Percentiles rank a stretch among this genome's conserved stretches.
Conservation (phyloP, 1,139 yeast genomes). For the Arxiozyma telluris region DNA sequence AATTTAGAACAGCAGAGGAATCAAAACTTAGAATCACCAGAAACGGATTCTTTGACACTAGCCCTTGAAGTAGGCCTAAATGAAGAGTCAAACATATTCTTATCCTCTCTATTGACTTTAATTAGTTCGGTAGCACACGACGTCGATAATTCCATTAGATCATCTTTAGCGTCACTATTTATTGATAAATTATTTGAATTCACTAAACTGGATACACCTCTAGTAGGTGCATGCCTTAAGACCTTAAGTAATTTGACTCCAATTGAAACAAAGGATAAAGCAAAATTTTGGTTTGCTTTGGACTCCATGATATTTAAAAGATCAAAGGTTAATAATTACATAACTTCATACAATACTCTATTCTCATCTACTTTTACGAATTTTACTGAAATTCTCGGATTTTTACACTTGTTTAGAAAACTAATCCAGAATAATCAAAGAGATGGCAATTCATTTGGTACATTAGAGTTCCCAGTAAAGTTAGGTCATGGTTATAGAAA, state of each 20-base stretch:
- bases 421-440: conserved; percentile 30
- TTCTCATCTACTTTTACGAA: conserved; percentile 29
- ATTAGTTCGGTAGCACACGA: conserved; percentile 43
- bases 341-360: conserved; percentile 20
- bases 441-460: conserved; percentile 30
- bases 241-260: conserved; percentile 50
- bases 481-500: conserved; percentile 57
- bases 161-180: conserved; percentile 18
- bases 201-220: conserved; percentile 41
- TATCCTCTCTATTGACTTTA: conserved; percentile 61
- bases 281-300: conserved; percentile 56
- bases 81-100: conserved; percentile 70
- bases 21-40: conserved; percentile 28
- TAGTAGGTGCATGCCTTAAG: conserved; percentile 45
- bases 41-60: conserved; percentile 18
- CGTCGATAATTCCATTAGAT: conserved; percentile 22
- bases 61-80: conserved; percentile 48
- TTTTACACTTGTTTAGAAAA: conserved; percentile 38
- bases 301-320: conserved; percentile 64
- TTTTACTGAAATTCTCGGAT: conserved; percentile 52
- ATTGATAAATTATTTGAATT: conserved; percentile 38
- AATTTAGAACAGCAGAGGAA: conserved; percentile 21
- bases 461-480: conserved; percentile 50
- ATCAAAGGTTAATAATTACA: conserved; percentile 12
- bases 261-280: conserved; percentile 35